Evolutionary conservation across 768 basidiomycete species (phyloP).

Genomic region (Mycena epipterygia): DNA sequence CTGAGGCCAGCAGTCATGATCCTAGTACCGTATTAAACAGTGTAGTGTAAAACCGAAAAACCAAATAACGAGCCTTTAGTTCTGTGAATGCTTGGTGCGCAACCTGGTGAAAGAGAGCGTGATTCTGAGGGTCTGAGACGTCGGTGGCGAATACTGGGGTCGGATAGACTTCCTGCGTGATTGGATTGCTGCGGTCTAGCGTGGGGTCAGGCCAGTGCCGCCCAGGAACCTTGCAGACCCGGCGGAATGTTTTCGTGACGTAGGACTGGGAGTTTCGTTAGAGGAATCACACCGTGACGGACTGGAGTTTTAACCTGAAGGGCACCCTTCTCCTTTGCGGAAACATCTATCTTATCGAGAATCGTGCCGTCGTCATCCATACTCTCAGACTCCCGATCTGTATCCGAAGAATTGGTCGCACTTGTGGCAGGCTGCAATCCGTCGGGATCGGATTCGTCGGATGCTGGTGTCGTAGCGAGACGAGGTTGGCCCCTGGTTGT

Average conservation of each 20-base stretch:
- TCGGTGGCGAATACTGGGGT: not conserved
- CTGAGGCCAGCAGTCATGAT: not conserved
- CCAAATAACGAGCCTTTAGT: not conserved
- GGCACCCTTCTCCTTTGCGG: too few relatives aligned
- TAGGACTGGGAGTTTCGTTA: not conserved
- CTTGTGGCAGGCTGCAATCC: too few relatives aligned
- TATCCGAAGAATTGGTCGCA: not conserved
- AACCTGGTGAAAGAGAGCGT: not conserved
- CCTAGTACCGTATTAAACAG: not conserved
- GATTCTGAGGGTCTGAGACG: not conserved
- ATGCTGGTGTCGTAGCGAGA: not conserved
- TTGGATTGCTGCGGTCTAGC: not conserved
- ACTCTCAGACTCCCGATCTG: not conserved
- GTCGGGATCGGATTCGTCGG: not conserved
- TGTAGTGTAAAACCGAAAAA: not conserved
- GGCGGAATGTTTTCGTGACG: not conserved
- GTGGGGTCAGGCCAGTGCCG: conserved; percentile 1
- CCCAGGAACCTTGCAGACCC: not conserved
- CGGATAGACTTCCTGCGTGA: not conserved
- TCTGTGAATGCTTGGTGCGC: not conserved
- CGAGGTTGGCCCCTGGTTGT: not conserved
- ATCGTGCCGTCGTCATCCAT: not conserved
- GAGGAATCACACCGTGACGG: not conserved
- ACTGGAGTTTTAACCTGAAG: too few relatives aligned
- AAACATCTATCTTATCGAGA: too few relatives aligned